Evolutionary conservation across 768 basidiomycete genomes (phyloP), one percentile per base, ranked within the genome.

Genomic region (Kwoniella newhampshirensis): DNA sequence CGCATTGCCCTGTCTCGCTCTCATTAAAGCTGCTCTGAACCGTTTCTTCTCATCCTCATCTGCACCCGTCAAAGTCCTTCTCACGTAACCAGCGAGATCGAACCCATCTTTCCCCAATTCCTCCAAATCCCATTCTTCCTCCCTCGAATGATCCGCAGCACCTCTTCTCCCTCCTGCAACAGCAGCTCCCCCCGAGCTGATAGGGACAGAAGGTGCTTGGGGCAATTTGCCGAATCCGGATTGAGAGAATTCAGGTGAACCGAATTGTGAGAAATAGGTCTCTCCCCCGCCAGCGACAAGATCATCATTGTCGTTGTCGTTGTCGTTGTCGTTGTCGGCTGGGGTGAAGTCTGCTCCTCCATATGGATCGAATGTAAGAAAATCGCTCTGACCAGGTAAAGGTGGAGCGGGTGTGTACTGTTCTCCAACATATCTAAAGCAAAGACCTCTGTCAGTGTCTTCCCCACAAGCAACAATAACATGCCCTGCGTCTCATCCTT

Each of bases 1-100:
- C n/a, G 88, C 88, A 42, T 92, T 80, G 72, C 89, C 89, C n/a
- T 82, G 77, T 76, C 89, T 92, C 54, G 92, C 79, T 71, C 86
- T 87, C 87, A 67, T 26, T 35, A 76, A 45, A 36, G 75, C 75
- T n/a, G 68, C 65, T 47, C 53, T 57, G 59, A 75, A 73, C 25
- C 74, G 63, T 46, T 73, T 68, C 50, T 74, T 70, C 65, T 79
- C 77, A 20, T 77, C 73, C n/a, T 70, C 69, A n/a, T 76, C 66
- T 25, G 75, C 75, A 13, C 76, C 73, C 0, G 72, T 68, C 44
- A 76, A 58, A 0, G 68, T 73, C n/a, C 63, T 53, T 48, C 66
- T 71, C 30, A 80, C 57, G 49, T 71, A 98, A 54, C 85, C 84
- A 69, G 91, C 88, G 0, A 94, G 84, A 74, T 97, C 87, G 76